These are phyloP conservation scores for Lunularia cruciata DNA, from an alignment of 225 moss, liverwort and hornwort species.

Conservation along the genomic window DNA sequence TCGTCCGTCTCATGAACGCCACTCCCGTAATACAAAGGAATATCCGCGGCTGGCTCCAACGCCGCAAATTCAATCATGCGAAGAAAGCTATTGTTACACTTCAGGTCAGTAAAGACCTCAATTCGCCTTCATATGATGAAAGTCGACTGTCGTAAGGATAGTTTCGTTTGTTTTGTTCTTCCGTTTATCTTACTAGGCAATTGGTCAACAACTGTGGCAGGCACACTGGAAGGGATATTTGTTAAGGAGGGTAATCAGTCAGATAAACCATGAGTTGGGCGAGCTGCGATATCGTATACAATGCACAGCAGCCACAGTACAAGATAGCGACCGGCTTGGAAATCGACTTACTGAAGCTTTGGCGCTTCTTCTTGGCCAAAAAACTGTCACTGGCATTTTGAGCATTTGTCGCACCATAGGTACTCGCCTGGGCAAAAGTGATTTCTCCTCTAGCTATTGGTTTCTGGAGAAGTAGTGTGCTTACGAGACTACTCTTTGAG, in stretches of 20 bases:
- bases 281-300: conserved; percentile 68
- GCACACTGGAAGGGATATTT: conserved; percentile 64
- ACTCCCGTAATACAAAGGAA: conserved; percentile 44
- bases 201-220: conserved; percentile 36
- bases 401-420: conserved; percentile 77
- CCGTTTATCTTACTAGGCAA: neutral
- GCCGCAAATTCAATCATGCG: conserved; percentile 29
- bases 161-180: neutral
- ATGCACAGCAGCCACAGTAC: conserved; percentile 59
- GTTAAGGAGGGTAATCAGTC: conserved; percentile 51
- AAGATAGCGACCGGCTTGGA: conserved; percentile 67
- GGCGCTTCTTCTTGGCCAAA: conserved; percentile 57
- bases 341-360: conserved; percentile 74
- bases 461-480: too few species aligned
- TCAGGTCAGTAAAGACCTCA: conserved; percentile 53
- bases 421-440: conserved; percentile 8
- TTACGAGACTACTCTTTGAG: too few species aligned
- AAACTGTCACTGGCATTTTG: conserved; percentile 77
- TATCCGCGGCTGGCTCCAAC: conserved; percentile 52
- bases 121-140: neutral
- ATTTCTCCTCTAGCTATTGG: neutral
- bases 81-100: conserved; percentile 38
- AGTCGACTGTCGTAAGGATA: neutral
- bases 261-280: conserved; percentile 44
- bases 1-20: conserved; percentile 34